phyloP scores from a whole-genome alignment of 1,284 basidiomycete species.

The Fistulina hepatica region DNA sequence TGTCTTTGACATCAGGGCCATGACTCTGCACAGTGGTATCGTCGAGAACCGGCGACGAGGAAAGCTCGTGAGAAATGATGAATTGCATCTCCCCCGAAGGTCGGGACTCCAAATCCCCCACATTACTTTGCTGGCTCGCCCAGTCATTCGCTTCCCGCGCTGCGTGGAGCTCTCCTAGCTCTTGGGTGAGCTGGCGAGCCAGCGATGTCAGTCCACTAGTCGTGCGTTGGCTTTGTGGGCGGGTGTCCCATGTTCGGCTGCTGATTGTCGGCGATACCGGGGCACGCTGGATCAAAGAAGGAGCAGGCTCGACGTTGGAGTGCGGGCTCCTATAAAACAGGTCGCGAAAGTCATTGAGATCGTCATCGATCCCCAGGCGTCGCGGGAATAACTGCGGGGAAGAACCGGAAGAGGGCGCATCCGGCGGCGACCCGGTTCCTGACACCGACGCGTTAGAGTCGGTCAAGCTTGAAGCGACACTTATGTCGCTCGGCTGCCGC shows the following conservation, averaged over 20 bases:
- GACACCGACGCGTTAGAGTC: background rate
- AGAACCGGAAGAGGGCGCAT: slow-evolving; percentile 23
- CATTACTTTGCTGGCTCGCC: too few species aligned
- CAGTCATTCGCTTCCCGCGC: too few species aligned
- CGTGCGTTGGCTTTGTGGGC: slow-evolving; percentile 11
- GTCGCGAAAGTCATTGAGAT: slow-evolving; percentile 58
- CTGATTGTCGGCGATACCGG: slow-evolving; percentile 7
- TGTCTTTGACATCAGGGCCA: too few species aligned
- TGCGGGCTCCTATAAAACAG: slow-evolving; percentile 48
- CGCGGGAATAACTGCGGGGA: slow-evolving; percentile 35
- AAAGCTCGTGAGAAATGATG: too few species aligned
- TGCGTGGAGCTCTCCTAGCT: slow-evolving; percentile 38
- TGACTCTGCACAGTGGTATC: too few species aligned
- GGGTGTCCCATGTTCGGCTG: slow-evolving; percentile 8
- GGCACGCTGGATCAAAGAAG: too few species aligned
- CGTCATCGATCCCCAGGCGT: slow-evolving; percentile 44
- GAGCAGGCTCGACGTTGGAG: background rate
- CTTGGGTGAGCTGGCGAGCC: slow-evolving; percentile 50
- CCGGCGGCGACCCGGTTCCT: slow-evolving; percentile 19
- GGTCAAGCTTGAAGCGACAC: too few species aligned
- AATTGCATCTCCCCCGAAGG: background rate
- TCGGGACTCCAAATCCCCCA: background rate
- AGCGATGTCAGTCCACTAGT: slow-evolving; percentile 49
- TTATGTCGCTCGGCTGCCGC: too few species aligned
- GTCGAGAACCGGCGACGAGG: too few species aligned